A percentile compares a stretch with the other conserved stretches of the same genome.
phyloP scores from a whole-genome alignment of 2,329 filamentous ascomycete species.

The Bipolaris sorokiniana region DNA sequence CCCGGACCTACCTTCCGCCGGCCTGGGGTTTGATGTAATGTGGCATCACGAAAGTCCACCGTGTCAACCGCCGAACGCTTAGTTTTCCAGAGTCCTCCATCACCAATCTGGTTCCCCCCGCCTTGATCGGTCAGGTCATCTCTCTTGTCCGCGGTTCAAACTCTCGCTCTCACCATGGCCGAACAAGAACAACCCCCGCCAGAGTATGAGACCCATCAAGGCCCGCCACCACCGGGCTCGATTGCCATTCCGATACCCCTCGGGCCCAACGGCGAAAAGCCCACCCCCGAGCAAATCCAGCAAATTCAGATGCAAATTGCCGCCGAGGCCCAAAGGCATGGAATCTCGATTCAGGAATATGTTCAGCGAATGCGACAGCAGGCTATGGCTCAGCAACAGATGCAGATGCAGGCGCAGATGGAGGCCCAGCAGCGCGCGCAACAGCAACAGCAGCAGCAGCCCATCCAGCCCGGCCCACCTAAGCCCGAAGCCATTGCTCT shows the following conservation, averaged over 20 bases:
- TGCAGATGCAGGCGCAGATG: slow-evolving; percentile 49
- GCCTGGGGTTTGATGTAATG: slow-evolving; percentile 15
- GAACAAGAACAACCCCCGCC: slow-evolving; percentile 26
- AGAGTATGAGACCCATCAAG: slow-evolving; percentile 15
- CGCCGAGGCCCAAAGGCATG: slow-evolving; percentile 80
- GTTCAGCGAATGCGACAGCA: slow-evolving; percentile 63
- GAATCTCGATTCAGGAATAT: slow-evolving; percentile 85
- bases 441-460: slow-evolving; percentile 59
- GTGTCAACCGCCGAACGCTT: slow-evolving; percentile 6
- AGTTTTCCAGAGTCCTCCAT: background rate
- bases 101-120: background rate
- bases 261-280: slow-evolving; percentile 56
- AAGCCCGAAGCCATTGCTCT: slow-evolving; percentile 88
- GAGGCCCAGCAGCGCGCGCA: slow-evolving; percentile 31
- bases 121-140: background rate
- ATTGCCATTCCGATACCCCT: slow-evolving; percentile 31
- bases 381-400: slow-evolving; percentile 58
- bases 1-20: slow-evolving; percentile 12
- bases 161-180: slow-evolving; percentile 23
- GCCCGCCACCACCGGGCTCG: slow-evolving; percentile 26
- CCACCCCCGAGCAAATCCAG: slow-evolving; percentile 82
- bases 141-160: slow-evolving; percentile 2
- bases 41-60: slow-evolving; percentile 21
- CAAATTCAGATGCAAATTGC: slow-evolving; percentile 83
- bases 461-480: slow-evolving; percentile 78